Evolutionary conservation across 2,329 filamentous ascomycete genomes (phyloP).

Genomic region (Phyllosticta citrichinensis): DNA sequence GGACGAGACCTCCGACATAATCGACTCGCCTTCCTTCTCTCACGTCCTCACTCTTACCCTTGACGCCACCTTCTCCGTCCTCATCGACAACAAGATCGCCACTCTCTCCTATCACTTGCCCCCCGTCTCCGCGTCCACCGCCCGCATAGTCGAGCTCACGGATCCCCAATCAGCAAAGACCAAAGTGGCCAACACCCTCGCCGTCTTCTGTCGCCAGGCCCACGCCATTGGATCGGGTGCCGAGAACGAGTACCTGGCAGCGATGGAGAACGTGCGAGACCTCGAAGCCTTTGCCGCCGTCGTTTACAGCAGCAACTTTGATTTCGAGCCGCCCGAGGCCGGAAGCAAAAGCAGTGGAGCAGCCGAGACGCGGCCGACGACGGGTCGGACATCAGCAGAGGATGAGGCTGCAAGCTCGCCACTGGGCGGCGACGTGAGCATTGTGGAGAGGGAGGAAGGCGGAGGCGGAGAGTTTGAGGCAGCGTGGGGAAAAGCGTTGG

Average conservation of each 20-base stretch:
- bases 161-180: constrained; percentile 42
- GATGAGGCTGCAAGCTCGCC: constrained; percentile 4
- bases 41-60: constrained; percentile 79
- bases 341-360: not conserved
- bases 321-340: constrained; percentile 37
- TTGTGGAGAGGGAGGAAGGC: constrained; percentile 33
- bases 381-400: constrained; percentile 7
- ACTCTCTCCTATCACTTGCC: constrained; percentile 64
- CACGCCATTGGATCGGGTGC: constrained; percentile 67
- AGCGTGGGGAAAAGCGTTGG: constrained; percentile 58
- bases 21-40: constrained; percentile 86
- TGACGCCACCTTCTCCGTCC: constrained; percentile 73
- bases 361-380: constrained; percentile 12
- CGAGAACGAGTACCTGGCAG: constrained; percentile 42
- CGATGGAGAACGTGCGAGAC: constrained; percentile 66
- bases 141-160: constrained; percentile 43
- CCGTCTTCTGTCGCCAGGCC: constrained; percentile 82
- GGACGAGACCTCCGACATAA: constrained; percentile 90
- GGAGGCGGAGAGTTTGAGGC: constrained; percentile 43
- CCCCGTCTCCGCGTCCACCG: constrained; percentile 29
- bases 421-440: constrained; percentile 15
- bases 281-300: constrained; percentile 78
- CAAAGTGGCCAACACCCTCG: constrained; percentile 82
- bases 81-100: constrained; percentile 75
- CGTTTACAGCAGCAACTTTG: constrained; percentile 76